Percentiles rank a stretch among this genome's conserved stretches.
Conservation (phyloP, 768 basidiomycete genomes). For the Agaricus subrufescens region DNA sequence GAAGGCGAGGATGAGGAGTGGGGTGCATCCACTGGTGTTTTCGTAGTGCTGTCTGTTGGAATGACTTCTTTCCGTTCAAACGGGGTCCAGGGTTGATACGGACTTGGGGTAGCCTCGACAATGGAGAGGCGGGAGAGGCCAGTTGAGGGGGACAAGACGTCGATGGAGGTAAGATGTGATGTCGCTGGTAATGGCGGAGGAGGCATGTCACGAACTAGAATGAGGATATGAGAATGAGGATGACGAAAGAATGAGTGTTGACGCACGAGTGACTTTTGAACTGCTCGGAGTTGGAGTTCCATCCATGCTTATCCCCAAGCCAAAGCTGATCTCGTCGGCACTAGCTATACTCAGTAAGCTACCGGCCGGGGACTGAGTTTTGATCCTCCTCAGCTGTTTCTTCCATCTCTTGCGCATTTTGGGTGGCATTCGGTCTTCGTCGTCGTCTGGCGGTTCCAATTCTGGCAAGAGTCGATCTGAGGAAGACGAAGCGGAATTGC, state of each 20-base stretch:
- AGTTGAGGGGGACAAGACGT: constrained; percentile 33
- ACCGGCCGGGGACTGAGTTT: background rate
- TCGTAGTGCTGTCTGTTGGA: background rate
- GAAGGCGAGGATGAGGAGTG: background rate
- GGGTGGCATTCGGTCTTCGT: constrained; percentile 48
- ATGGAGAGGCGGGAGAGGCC: constrained; percentile 41
- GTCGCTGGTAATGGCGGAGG: constrained; percentile 4
- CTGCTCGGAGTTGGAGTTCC: background rate
- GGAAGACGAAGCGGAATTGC: background rate
- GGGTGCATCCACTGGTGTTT: background rate
- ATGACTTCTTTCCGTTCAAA: constrained; percentile 3
- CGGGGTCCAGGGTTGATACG: constrained; percentile 7
- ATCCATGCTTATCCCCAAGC: background rate
- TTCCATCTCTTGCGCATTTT: constrained; percentile 58
- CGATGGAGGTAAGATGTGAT: constrained; percentile 3
- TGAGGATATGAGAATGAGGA: background rate
- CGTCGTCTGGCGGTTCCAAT: constrained; percentile 15
- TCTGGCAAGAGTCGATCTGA: constrained; percentile 7
- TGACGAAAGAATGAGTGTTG: background rate
- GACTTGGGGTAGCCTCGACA: constrained; percentile 6
- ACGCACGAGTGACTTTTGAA: background rate
- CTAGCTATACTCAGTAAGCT: background rate
- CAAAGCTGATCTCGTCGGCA: background rate
- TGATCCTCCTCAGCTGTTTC: constrained; percentile 11
- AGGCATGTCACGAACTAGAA: constrained; percentile 1